Conservation (phyloP, 2,329 filamentous ascomycete genomes). For the Talaromyces verruculosus region DNA sequence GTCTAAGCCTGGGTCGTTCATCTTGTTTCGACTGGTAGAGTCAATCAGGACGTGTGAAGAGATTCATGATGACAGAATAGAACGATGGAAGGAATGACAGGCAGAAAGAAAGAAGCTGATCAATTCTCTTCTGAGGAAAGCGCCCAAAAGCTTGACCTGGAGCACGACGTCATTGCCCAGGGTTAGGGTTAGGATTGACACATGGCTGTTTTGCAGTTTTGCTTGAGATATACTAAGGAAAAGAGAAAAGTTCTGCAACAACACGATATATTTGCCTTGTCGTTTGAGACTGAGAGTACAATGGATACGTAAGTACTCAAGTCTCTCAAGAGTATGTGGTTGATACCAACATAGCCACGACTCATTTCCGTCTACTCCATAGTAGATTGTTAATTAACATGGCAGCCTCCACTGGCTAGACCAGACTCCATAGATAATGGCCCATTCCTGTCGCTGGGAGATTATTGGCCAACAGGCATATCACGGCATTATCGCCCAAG, state of each 20-base stretch:
- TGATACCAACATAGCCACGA: neutral
- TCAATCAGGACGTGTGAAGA: neutral
- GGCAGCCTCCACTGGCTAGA: neutral
- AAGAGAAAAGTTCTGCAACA: too few relatives aligned
- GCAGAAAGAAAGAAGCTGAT: neutral
- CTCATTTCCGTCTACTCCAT: neutral
- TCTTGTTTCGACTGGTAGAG: conserved; percentile 24
- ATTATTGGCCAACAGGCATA: neutral
- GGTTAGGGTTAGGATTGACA: neutral
- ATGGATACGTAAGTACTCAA: neutral
- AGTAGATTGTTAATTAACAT: neutral
- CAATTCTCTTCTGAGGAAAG: neutral
- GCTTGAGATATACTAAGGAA: too few relatives aligned
- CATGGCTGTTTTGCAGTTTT: too few relatives aligned
- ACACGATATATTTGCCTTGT: neutral
- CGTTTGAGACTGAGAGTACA: neutral
- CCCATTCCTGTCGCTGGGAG: neutral
- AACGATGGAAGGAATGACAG: neutral
- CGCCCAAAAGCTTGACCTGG: conserved; percentile 2
- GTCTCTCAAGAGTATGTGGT: neutral
- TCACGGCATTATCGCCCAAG: neutral
- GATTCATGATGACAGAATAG: neutral
- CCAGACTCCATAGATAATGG: neutral
- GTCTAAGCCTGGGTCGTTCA: conserved; percentile 57
- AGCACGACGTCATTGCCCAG: conserved; percentile 8